Base-by-base conservation (phyloP, 1,139 yeast species). In the Geotrichum australiense region DNA sequence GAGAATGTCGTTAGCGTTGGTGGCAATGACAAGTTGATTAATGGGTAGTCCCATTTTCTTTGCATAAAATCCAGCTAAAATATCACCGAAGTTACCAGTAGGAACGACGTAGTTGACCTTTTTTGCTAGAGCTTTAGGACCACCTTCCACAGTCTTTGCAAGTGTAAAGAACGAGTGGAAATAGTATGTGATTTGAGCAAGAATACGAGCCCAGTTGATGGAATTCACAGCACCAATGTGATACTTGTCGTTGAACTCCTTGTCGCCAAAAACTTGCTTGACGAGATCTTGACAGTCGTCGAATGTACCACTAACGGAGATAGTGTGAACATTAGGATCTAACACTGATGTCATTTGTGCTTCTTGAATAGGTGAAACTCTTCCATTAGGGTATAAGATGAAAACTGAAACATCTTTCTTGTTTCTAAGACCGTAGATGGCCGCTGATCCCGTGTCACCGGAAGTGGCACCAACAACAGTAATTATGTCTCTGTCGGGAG, bases 401-500 rank as follows among this genome's bases (percentile, higher is more conserved):
- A 91, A 93, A 24, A 91, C 98, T 30, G 94, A 83, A 22, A 91
- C 96, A 62, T 93, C 97, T 65, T 87, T 83, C 68, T 91, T 91
- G 61, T 94, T 94, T 67, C 98, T 76, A 54, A 91, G 74, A 45
- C 99, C 99, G 66, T 91, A 91, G 53, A 91, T 91, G 49, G 99
- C 98, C 41, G 99, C 99, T 37, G 96, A 84, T 41, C 99, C 99
- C 36, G 99, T 91, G 61, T 91, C 99, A 57, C 99, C 99, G 42
- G 95, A 84, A 21, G 99, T 91, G 34, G 99, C 99, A 56, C 99
- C 99, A 47, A 91, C 96, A 51, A 91, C 98, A 29, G 99, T 91
- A 55, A 91, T 73, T 49, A 77, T 75, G 54, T 86, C 93, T 57
- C 93, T 74, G 50, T 76, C 72, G 43, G 72, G 72, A 24, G 66